phyloP scores from a whole-genome alignment of 139 green algal species.

The Chlamydomonas schloesseri region DNA sequence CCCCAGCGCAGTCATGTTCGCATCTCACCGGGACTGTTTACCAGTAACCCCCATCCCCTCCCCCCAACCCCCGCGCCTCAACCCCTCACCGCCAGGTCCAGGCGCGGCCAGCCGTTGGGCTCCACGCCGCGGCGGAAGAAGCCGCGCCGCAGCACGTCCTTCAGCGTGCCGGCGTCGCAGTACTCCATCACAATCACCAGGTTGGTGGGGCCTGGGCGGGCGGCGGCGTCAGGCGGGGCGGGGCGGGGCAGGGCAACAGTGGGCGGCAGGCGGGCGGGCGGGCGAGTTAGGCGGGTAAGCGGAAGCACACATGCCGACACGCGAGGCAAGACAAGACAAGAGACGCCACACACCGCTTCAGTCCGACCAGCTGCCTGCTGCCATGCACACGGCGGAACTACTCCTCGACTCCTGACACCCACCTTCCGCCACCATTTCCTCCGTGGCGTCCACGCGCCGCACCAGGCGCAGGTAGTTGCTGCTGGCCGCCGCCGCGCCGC shows the following conservation, averaged over 20 bases:
- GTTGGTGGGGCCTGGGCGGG: constrained; percentile 32
- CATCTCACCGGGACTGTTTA: no score
- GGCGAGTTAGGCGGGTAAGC: no score
- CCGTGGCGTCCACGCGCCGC: constrained; percentile 26
- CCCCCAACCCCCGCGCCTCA: no score
- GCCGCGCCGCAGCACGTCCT: constrained; percentile 31
- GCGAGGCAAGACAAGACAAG: no score
- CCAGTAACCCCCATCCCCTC: no score
- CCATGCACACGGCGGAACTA: no score
- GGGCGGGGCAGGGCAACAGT: no score
- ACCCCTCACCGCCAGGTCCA: constrained; percentile 24
- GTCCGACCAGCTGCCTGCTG: no score
- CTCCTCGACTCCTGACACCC: no score
- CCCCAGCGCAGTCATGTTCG: no score
- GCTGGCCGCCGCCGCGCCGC: background rate
- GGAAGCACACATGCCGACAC: no score
- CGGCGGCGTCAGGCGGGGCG: background rate
- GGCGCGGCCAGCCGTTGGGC: constrained; percentile 18
- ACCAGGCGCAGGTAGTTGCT: constrained; percentile 38
- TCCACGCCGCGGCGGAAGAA: constrained; percentile 26
- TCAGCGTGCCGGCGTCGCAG: constrained; percentile 44
- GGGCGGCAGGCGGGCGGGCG: background rate
- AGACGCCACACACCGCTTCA: no score
- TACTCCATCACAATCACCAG: constrained; percentile 48
- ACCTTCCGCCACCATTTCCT: constrained; percentile 39